Base-by-base conservation (phyloP, 169 alveolate species). In the Cryptosporidium tyzzeri region DNA sequence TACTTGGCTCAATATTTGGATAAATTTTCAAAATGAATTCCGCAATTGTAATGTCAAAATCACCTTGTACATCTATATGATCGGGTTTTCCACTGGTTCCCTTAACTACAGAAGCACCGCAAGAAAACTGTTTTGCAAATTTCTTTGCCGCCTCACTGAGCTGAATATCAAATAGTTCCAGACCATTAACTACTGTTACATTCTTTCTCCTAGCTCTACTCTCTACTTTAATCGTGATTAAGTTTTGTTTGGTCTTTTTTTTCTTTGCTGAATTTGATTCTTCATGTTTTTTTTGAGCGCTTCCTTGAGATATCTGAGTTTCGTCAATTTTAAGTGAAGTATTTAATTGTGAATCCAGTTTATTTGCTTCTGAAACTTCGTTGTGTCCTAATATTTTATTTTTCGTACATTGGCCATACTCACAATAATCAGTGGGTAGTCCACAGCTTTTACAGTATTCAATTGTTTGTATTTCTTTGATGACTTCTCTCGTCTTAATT, bases 31-130 rank as follows among this genome's bases (percentile, higher is more conserved):
- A n/a, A 29, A 80, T 80, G 21, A 80, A 80, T 21, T 80, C 89
- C 31, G 89, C 89, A 41, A 80, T 80, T 59, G 65, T 62, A 37
- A 65, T 18, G 33, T 80, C 62, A 39, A 80, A 80, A 31, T 80
- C 89, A 10, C 89, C 93, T 53, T 91, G 93, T n/a, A 91, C 92
- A 41, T 91, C 93, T 53, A 91, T 70, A 16, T 91, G 92, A 55
- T 84, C 91, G 9, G 94, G 92, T 37, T 93, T 93, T 5, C 96
- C 96, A 33, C 92, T 92, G 3, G 86, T 67, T 44, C 96, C 96
- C 94, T 95, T 95, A 6, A 95, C 95, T 33, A 95, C 96, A 0
- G 96, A 92, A 12, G 97, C 95, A 37, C 97, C 97, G 35, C 97
- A 94, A 7, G 97, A 95, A 70, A 93, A 95, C 59, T 91, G 95